phyloP scores from a whole-genome alignment of 228 moss, liverwort and hornwort genomes.

The Sphagnum magellanicum region DNA sequence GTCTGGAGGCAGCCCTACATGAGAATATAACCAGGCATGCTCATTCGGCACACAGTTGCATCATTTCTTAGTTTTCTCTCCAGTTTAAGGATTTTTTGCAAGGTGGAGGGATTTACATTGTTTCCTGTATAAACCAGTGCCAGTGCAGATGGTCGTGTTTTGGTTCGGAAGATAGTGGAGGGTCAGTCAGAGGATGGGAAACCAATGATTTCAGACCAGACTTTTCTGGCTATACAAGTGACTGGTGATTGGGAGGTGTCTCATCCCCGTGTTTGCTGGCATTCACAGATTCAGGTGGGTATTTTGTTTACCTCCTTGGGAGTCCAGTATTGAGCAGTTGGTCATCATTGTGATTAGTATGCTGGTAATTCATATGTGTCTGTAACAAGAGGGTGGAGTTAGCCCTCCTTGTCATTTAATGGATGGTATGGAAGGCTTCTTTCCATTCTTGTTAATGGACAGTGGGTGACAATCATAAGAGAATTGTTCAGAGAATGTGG shows the following conservation, averaged over 20 bases:
- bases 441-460: no score
- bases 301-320: no score
- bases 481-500: no score
- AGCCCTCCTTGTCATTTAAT: no score
- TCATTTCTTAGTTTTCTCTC: not conserved
- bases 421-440: no score
- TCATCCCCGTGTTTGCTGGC: constrained; percentile 63
- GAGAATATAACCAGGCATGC: not conserved
- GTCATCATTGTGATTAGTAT: no score
- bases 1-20: not conserved
- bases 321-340: no score
- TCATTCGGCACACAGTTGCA: not conserved
- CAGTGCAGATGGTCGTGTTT: constrained; percentile 55
- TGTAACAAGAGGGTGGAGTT: no score
- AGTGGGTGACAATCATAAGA: no score
- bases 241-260: constrained; percentile 46
- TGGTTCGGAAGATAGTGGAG: constrained; percentile 51
- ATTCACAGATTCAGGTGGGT: constrained; percentile 42
- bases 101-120: not conserved
- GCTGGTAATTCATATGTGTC: no score
- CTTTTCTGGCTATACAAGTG: constrained; percentile 41
- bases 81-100: not conserved
- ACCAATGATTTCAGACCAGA: constrained; percentile 39
- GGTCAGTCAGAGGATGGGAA: constrained; percentile 38
- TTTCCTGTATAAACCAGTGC: constrained; percentile 25